These are phyloP conservation scores for Xylariaceae sp. DNA, from an alignment of 2,329 filamentous ascomycete species.

Conservation along the genomic window DNA sequence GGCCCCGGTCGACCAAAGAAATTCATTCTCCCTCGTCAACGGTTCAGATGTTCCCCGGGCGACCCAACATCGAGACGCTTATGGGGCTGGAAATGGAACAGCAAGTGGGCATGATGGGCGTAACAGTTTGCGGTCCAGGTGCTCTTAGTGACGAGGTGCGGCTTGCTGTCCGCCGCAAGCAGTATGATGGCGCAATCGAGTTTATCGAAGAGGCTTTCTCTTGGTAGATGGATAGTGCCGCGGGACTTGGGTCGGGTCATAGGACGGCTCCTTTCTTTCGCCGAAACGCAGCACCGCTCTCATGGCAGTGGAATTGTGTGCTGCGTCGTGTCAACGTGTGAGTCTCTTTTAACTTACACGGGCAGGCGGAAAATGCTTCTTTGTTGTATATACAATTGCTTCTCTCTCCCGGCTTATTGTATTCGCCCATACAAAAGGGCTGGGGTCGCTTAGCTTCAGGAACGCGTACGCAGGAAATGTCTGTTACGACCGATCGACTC, in stretches of 20 bases:
- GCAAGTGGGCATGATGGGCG: constrained; percentile 67
- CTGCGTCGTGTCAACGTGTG: background rate
- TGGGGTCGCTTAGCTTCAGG: constrained; percentile 2
- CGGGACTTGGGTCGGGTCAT: background rate
- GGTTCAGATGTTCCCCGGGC: constrained; percentile 79
- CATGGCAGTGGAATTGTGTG: background rate
- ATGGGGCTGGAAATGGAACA: constrained; percentile 68
- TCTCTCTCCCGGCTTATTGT: constrained; percentile 5
- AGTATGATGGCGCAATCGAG: constrained; percentile 62
- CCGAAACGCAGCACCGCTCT: background rate
- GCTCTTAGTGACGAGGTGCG: constrained; percentile 70
- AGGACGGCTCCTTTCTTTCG: constrained; percentile 3
- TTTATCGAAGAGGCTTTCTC: constrained; percentile 76
- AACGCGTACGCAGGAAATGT: constrained; percentile 3
- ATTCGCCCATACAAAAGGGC: background rate
- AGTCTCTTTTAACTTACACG: constrained; percentile 3
- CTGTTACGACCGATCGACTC: background rate
- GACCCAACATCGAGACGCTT: constrained; percentile 67
- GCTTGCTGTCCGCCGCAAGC: constrained; percentile 57
- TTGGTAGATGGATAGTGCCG: constrained; percentile 37
- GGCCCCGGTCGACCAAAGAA: constrained; percentile 70
- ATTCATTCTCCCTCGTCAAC: constrained; percentile 72
- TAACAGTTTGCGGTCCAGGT: constrained; percentile 70
- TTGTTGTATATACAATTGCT: constrained; percentile 17
- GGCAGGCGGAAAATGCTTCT: constrained; percentile 1